Percentiles rank a stretch among this genome's conserved stretches.
Conservation (phyloP, 1,284 basidiomycete genomes). For the Anthracocystis panici-leucophaei region DNA sequence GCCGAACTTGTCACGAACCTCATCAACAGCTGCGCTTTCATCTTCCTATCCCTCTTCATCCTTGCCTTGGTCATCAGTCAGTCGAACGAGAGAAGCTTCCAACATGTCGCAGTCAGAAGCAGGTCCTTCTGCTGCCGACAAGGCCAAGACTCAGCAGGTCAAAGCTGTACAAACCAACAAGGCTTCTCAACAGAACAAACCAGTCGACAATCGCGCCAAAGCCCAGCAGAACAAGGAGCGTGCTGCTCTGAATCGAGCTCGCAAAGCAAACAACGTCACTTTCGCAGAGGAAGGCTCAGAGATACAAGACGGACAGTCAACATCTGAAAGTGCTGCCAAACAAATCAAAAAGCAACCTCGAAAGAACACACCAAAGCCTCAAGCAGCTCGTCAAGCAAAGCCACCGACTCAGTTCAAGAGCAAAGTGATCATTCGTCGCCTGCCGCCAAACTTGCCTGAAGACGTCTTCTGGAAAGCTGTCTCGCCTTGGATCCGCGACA, state of each 20-base stretch:
- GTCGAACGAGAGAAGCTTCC: not conserved
- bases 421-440: conserved; percentile 87
- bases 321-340: conserved; percentile 18
- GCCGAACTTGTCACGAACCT: conserved; percentile 4
- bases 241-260: conserved; percentile 19
- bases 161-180: conserved; percentile 10
- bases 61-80: not conserved
- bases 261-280: conserved; percentile 2
- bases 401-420: conserved; percentile 71
- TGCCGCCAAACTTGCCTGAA: conserved; percentile 92
- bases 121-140: not conserved
- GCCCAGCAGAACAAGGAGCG: conserved; percentile 22
- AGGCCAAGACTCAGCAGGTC: conserved; percentile 4
- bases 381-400: conserved; percentile 16
- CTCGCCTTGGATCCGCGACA: conserved; percentile 78
- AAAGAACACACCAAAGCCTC: conserved; percentile 13
- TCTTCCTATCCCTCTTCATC: not conserved
- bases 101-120: conserved; percentile 30
- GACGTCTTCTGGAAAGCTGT: conserved; percentile 93
- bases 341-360: conserved; percentile 44
- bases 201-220: conserved; percentile 17
- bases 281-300: not conserved
- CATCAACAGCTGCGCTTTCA: conserved; percentile 4
- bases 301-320: not conserved
- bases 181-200: conserved; percentile 2